Evolutionary conservation across 805 yeast species (phyloP), one percentile per base, ranked within the genome.

Genomic region (Nematodospora valgi): DNA sequence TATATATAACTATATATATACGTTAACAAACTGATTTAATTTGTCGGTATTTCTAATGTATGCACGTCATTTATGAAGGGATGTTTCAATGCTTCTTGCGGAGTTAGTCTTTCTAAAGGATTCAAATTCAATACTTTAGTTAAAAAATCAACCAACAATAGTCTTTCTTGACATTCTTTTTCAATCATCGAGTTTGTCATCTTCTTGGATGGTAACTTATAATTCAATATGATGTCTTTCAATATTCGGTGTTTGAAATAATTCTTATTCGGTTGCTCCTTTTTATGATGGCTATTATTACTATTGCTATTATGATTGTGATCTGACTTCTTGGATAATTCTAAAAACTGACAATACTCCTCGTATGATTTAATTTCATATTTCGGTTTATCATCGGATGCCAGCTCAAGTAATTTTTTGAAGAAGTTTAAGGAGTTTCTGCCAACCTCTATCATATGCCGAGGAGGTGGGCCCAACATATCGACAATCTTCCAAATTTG

Each of bases 371-470:
- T 67, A 28, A 65, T 44, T 15, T 41, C 39, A 41, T 58, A 67
- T 1, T 50, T 46, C 3, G 64, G 52, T 40, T 64, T 65, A 3
- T 47, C 54, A 15, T 47, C 47, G 1, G 51, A 43, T 6, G 46
- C 46, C 20, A 23, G 24, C 17, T 37, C 33, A 25, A 45, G 41
- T 2, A 47, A 25, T 43, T 74, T 75, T 38, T 74, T 74, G 60
- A 84, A 71, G 47, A 83, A 93, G 46, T 80, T 77, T 30, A 70
- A 61, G 1, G 95, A 72, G 56, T 82, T 87, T 46, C 86, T 82
- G 18, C 98, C 98, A 79, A 86, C 87, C 44, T 91, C 97, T 45
- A 91, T 70, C 98, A 93, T 93, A 86, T 96, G 95, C 16, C 82
- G 65, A 8, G 96, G 97, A 16, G 98, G 98, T 43, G 68, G 58